Evolutionary conservation across 2,329 filamentous ascomycete genomes (phyloP), one percentile per base, ranked within the genome.

Genomic region (Epichloe amarillans): DNA sequence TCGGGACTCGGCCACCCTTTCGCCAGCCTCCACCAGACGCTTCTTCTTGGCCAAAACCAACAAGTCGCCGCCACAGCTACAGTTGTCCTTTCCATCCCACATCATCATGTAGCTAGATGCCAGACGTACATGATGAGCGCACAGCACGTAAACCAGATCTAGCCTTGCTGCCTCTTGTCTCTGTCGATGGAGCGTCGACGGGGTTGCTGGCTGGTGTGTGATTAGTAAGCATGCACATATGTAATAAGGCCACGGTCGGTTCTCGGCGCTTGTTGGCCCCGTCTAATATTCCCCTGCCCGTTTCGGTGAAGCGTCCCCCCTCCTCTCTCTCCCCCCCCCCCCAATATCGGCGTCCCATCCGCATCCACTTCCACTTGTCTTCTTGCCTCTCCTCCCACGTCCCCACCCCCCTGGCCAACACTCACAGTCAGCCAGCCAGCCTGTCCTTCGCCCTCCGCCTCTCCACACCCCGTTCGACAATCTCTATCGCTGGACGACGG

Each of bases 401-500:
- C 8, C 26, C 45, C 10, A 17, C 46, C 11, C 38, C 38, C 38
- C 50, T 45, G 42, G 38, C 39, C 45, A 35, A 36, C 46, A 47
- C 19, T 55, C 42, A 44, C 42, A 44, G 41, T n/a, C 41, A 26
- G 30, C 26, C 54, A 36, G 46, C 48, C 52, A 52, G 51, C 54
- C 50, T 55, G 55, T 57, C 55, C 53, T 58, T 56, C 56, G 57
- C 57, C 57, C 64, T 62, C 62, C 60, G 57, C 61, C 62, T 64
- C 63, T 62, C 63, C 62, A 62, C 59, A 59, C 58, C 58, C 52
- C 54, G 54, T 52, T 57, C 54, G 58, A 55, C 55, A 57, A 58
- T 58, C 56, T 58, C 55, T n/a, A 56, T 56, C 57, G 54, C 56
- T 55, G 58, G 56, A 61, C 60, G 56, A 62, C 54, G 52, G 52